Base-by-base conservation (phyloP, 1,284 basidiomycete genomes). In the Cryptococcus floricola region DNA sequence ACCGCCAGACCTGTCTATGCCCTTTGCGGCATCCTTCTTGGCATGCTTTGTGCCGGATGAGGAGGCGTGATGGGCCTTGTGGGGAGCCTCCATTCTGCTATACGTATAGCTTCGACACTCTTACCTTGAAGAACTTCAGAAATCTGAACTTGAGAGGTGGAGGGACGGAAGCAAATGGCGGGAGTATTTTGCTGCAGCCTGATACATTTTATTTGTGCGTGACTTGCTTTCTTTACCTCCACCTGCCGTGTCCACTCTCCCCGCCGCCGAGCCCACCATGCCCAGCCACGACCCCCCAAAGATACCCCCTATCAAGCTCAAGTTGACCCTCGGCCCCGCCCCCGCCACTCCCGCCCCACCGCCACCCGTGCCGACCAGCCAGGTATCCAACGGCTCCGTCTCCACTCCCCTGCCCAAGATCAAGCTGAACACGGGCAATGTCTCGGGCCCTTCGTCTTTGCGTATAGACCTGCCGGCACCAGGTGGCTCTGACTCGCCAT, bases 31-130 rank as follows among this genome's bases (percentile, higher is more conserved):
- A 58, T 81, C 82, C 75, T 89, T 91, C 76, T 90, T 90, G 52
- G 86, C 87, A 1, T 83, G 84, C 69, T 88, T 89, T 50, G 76
- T 76, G 23, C 87, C 86, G n/a, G 86, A 83, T 64, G 85, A 84
- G 18, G 88, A 78, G 42, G 87, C 82, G 45, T 86, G 79, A 77
- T 93, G 91, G 0, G 85, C 79, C 76, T 90, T 92, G 74, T 91
- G 88, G 45, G 83, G 66, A 45, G 66, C 66, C 39, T 76, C 74
- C 67, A 72, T 71, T 44, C 18, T 52, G 39, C n/a, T 41, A 12
- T 66, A 57, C 14, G 25, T 48, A 34, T 23, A 44, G 31, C 23
- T n/a, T 12, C 27, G 25, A 25, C 10, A n/a, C 10, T 13, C n/a
- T 23, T 23, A 13, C 10, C 27, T 5, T 42, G 50, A 51, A 51